These are phyloP conservation scores for Bassia scoparia DNA, from an alignment of 148 eudicot genomes.

Conservation along the genomic window DNA sequence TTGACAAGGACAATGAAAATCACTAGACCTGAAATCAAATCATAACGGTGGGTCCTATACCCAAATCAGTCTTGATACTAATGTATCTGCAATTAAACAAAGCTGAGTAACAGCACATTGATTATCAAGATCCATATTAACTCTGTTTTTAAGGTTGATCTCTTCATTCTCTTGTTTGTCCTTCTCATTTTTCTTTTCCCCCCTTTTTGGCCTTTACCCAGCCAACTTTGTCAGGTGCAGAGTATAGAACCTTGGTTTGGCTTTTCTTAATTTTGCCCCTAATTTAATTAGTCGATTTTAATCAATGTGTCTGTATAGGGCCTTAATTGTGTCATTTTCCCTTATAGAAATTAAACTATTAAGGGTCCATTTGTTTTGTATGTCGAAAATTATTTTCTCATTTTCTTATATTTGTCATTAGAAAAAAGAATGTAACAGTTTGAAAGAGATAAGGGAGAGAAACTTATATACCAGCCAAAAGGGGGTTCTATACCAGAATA, in stretches of 20 bases:
- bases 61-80: background rate
- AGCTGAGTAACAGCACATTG: background rate
- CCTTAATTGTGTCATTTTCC: constrained; percentile 1
- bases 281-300: background rate
- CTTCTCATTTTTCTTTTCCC: background rate
- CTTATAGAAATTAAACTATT: background rate
- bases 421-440: no score
- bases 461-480: no score
- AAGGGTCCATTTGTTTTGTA: no score
- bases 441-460: no score
- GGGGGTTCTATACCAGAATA: no score
- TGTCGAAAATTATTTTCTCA: no score
- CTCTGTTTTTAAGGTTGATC: background rate
- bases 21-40: background rate
- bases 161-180: constrained; percentile 7
- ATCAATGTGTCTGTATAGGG: background rate
- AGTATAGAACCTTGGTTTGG: constrained; percentile 15
- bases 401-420: no score
- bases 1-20: constrained; percentile 9
- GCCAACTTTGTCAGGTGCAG: constrained; percentile 13
- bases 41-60: constrained; percentile 4
- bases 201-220: background rate
- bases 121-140: constrained; percentile 10
- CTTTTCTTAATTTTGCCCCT: constrained; percentile 6
- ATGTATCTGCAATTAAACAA: background rate